Conservation (phyloP, 306 rosid genomes). For the Mimosa bimucronata region DNA sequence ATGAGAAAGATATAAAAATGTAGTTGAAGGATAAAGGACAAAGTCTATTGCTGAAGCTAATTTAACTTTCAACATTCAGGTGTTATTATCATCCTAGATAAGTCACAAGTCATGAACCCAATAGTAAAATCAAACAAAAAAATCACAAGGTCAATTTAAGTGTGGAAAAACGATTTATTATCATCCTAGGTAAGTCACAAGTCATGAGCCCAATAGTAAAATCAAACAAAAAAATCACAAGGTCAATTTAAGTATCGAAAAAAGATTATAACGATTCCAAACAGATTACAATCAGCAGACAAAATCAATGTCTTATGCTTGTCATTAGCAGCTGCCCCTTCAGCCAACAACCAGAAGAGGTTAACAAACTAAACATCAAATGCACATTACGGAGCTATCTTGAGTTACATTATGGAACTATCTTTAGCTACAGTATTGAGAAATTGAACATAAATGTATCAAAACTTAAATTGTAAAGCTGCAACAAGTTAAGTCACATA, state of each 20-base stretch:
- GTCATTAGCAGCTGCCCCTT: neutral
- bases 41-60: neutral
- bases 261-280: neutral
- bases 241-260: neutral
- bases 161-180: neutral
- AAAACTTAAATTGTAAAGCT: neutral
- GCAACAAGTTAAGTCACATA: slow-evolving; percentile 5
- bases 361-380: neutral
- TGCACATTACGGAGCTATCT: neutral
- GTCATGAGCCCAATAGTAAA: neutral
- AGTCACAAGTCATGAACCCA: neutral
- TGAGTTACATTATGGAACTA: neutral
- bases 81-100: neutral
- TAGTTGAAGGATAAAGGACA: neutral
- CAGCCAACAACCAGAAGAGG: neutral
- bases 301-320: neutral
- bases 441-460: neutral
- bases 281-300: neutral
- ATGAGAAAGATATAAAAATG: neutral
- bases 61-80: neutral
- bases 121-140: neutral
- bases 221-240: neutral
- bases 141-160: neutral
- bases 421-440: neutral
- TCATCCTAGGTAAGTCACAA: neutral